These are phyloP conservation scores for Wickerhamiella allomyrinae DNA, from an alignment of 805 yeast genomes.

Conservation along the genomic window DNA sequence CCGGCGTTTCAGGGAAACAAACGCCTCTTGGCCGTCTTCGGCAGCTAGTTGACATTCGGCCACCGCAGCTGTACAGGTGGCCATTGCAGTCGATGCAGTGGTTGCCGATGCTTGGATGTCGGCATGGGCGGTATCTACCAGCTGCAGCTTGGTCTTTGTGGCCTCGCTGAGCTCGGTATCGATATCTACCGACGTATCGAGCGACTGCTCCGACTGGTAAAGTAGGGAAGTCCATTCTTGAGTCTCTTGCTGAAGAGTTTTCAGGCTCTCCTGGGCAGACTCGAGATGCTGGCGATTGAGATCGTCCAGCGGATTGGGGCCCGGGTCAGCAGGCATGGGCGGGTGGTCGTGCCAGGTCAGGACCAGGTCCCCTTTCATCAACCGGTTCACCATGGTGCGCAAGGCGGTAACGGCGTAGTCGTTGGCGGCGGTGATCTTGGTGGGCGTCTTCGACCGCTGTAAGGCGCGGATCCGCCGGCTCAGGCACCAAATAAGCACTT, in stretches of 20 bases:
- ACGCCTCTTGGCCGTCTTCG: neutral
- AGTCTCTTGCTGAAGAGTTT: neutral
- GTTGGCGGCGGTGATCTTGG: neutral
- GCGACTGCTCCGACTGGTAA: neutral
- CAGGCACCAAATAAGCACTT: slow-evolving; percentile 14
- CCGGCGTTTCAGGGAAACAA: neutral
- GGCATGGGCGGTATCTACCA: no score
- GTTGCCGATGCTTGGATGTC: no score
- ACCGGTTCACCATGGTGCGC: neutral
- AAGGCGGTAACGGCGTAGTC: neutral
- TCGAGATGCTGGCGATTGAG: neutral
- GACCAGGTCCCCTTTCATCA: neutral
- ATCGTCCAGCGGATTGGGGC: neutral
- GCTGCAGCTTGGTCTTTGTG: neutral
- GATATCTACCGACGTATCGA: neutral
- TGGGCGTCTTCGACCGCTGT: neutral
- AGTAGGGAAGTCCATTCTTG: neutral
- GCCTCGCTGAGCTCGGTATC: neutral
- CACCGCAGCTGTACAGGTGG: neutral
- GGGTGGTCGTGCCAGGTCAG: neutral
- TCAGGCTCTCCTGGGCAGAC: neutral
- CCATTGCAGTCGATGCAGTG: neutral
- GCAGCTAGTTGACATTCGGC: neutral
- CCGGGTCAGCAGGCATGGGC: neutral
- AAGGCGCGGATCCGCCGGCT: slow-evolving; percentile 3